A percentile compares a stretch with the other conserved stretches of the same genome.
These are phyloP conservation scores for Forsythia suspensa DNA, from an alignment of 257 asterid genomes.

Conservation along the genomic window DNA sequence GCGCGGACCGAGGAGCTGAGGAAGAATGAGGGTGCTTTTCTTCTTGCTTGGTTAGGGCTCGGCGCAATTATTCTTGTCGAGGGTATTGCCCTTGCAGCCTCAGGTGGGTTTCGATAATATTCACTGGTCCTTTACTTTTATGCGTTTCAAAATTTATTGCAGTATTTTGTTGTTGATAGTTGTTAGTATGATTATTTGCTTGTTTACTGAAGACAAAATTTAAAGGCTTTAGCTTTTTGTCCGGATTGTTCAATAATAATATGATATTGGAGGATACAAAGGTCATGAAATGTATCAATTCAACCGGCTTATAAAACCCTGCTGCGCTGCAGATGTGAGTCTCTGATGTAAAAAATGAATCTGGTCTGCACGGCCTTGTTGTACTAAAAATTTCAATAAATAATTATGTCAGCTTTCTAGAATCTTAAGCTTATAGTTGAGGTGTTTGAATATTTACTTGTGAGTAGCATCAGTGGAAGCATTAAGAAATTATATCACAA, in stretches of 20 bases:
- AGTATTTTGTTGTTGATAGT: not conserved
- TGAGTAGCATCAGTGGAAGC: not conserved
- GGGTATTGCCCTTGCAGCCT: constrained; percentile 83
- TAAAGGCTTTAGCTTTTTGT: not conserved
- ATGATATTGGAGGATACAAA: not conserved
- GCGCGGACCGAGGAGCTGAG: constrained; percentile 48
- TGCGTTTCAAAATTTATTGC: constrained; percentile 2
- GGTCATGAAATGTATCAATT: too few relatives aligned
- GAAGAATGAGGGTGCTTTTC: constrained; percentile 78
- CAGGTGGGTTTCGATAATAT: constrained; percentile 45
- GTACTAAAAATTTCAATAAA: not conserved
- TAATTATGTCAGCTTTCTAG: not conserved
- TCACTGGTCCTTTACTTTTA: not conserved
- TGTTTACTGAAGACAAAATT: not conserved
- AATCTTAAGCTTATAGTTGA: not conserved
- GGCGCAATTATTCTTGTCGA: constrained; percentile 67
- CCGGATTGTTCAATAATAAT: not conserved
- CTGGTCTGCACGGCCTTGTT: not conserved
- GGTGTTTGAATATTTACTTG: not conserved
- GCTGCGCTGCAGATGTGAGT: not conserved
- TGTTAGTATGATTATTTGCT: not conserved
- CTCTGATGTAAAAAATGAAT: not conserved
- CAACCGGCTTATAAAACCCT: not conserved
- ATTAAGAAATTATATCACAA: not conserved
- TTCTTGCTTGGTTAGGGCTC: constrained; percentile 90